These are phyloP conservation scores for Podaxis carcinomalis DNA, from an alignment of 768 basidiomycete genomes.

Conservation along the genomic window DNA sequence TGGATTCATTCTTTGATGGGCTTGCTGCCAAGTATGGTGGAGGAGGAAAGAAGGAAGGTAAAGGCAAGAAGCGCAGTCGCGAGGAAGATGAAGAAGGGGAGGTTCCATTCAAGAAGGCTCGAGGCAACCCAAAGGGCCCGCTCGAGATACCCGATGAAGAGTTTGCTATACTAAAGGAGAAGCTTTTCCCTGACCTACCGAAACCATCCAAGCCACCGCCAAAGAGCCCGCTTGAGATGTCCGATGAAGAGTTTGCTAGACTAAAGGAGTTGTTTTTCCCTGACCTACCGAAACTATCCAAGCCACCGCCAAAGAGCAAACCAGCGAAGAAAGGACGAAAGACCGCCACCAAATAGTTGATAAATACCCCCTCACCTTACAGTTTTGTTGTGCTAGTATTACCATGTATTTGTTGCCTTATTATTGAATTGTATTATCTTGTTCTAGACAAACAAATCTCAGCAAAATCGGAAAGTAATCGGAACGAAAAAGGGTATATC, in stretches of 20 bases:
- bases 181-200: constrained; percentile 43
- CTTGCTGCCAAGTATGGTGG: constrained; percentile 72
- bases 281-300: constrained; percentile 32
- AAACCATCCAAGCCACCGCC: constrained; percentile 25
- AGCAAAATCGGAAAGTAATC: not conserved
- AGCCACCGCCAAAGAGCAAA: constrained; percentile 20
- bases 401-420: constrained; percentile 2
- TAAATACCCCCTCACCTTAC: not conserved
- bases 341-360: not conserved
- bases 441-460: not conserved
- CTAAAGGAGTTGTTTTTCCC: constrained; percentile 54
- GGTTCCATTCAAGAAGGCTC: constrained; percentile 50
- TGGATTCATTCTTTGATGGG: constrained; percentile 69
- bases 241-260: constrained; percentile 60
- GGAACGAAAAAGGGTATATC: not conserved
- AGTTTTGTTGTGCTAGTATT: not conserved
- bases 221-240: no score
- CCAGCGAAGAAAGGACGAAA: constrained; percentile 16
- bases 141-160: constrained; percentile 67
- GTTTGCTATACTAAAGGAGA: constrained; percentile 56
- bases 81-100: constrained; percentile 34
- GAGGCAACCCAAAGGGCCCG: constrained; percentile 32
- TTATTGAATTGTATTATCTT: not conserved
- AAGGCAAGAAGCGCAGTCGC: constrained; percentile 52
- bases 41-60: constrained; percentile 38